A percentile compares a stretch with the other conserved stretches of the same genome.
Evolutionary conservation across 495 filamentous ascomycete species (phyloP).

Genomic region (Trichoderma orchidacearum): DNA sequence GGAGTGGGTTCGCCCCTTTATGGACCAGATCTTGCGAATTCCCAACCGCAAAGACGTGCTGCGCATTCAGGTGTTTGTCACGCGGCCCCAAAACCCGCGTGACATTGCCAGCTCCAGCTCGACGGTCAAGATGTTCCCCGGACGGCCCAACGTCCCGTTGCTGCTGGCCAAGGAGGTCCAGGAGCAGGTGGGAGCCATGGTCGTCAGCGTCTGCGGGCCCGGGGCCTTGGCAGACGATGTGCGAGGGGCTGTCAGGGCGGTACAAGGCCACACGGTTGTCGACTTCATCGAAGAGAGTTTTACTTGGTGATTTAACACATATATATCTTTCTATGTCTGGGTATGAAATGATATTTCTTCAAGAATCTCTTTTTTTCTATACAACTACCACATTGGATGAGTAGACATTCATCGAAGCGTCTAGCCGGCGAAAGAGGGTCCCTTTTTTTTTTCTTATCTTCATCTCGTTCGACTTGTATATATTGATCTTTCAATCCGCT

Average conservation of each 20-base stretch:
- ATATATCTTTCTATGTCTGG: slow-evolving; percentile 1
- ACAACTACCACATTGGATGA: background rate
- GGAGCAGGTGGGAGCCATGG: slow-evolving; percentile 72
- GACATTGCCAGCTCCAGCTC: slow-evolving; percentile 55
- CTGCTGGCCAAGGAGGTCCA: slow-evolving; percentile 64
- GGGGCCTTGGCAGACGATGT: slow-evolving; percentile 77
- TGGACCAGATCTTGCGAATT: slow-evolving; percentile 75
- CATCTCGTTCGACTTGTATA: background rate
- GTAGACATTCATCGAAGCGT: background rate
- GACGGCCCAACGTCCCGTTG: slow-evolving; percentile 66
- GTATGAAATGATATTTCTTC: background rate
- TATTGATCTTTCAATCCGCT: background rate
- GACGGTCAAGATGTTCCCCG: slow-evolving; percentile 84
- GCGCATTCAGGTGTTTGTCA: slow-evolving; percentile 77
- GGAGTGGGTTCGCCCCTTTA: slow-evolving; percentile 90
- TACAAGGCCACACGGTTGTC: slow-evolving; percentile 47
- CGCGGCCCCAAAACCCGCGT: slow-evolving; percentile 57
- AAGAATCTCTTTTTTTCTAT: background rate
- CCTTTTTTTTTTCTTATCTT: background rate
- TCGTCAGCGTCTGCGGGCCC: slow-evolving; percentile 80
- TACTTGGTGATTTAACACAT: slow-evolving; percentile 50
- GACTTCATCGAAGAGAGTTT: slow-evolving; percentile 85
- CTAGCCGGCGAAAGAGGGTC: background rate
- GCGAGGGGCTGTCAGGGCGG: slow-evolving; percentile 52
- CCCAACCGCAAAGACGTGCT: slow-evolving; percentile 64